These are phyloP conservation scores for Sclerotinia spermophila DNA, from an alignment of 2,329 filamentous ascomycete genomes.

Conservation along the genomic window DNA sequence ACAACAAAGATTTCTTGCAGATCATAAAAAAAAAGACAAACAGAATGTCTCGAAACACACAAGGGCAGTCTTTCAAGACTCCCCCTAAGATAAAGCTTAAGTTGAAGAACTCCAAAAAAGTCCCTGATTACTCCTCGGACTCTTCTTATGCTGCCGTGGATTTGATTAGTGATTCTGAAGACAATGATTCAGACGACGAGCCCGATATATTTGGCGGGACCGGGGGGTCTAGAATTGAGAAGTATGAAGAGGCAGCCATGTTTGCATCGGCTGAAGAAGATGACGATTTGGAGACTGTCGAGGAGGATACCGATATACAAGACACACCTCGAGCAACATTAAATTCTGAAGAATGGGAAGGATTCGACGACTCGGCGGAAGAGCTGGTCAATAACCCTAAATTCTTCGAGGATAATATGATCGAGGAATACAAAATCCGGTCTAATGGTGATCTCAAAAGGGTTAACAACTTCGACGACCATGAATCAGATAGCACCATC, in stretches of 20 bases:
- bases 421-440: neutral
- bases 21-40: conserved; percentile 13
- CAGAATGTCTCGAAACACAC: conserved; percentile 45
- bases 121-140: conserved; percentile 56
- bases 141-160: conserved; percentile 73
- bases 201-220: conserved; percentile 66
- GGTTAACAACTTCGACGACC: neutral
- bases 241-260: conserved; percentile 50
- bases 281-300: conserved; percentile 8
- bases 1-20: conserved; percentile 7
- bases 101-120: conserved; percentile 22
- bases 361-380: neutral
- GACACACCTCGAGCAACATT: conserved; percentile 1
- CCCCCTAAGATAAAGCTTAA: conserved; percentile 20
- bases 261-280: conserved; percentile 47
- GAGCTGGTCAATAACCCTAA: neutral
- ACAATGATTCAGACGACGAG: conserved; percentile 57
- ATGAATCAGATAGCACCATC: neutral
- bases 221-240: conserved; percentile 55
- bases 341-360: conserved; percentile 12
- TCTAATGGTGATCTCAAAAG: neutral
- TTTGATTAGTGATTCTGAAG: conserved; percentile 71
- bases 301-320: neutral
- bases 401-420: neutral
- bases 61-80: conserved; percentile 46